A percentile compares a stretch with the other conserved stretches of the same genome.
Evolutionary conservation across 176 grass and related monocot species (phyloP).

Genomic region (Oryza meridionalis): DNA sequence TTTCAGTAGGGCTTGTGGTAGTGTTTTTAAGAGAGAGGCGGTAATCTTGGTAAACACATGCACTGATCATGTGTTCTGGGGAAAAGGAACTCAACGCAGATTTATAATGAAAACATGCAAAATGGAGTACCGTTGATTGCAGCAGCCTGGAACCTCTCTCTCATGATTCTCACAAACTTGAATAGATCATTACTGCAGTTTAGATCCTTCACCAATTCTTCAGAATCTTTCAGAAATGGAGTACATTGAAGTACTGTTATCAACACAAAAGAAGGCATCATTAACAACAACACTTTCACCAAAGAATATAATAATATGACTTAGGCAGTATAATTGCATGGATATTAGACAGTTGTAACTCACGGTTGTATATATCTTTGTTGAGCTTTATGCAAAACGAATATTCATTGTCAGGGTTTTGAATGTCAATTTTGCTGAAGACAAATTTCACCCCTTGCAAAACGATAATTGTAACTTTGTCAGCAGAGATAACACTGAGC

Average conservation of each 20-base stretch:
- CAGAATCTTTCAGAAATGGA: slow-evolving; percentile 58
- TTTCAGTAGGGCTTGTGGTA: neutral
- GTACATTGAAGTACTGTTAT: slow-evolving; percentile 68
- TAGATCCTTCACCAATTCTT: slow-evolving; percentile 72
- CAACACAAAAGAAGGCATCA: slow-evolving; percentile 18
- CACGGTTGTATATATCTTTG: slow-evolving; percentile 71
- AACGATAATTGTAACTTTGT: slow-evolving; percentile 39
- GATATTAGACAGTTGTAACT: slow-evolving; percentile 41
- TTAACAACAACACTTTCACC: neutral
- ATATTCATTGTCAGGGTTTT: slow-evolving; percentile 65
- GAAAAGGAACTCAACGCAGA: slow-evolving; percentile 13
- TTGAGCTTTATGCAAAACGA: slow-evolving; percentile 73
- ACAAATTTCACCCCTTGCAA: slow-evolving; percentile 75
- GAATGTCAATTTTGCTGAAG: slow-evolving; percentile 74
- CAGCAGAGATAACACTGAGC: neutral
- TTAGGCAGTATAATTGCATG: neutral
- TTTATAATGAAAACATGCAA: neutral
- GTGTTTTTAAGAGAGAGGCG: neutral
- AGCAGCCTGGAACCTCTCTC: slow-evolving; percentile 68
- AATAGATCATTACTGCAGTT: slow-evolving; percentile 79
- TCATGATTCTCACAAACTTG: slow-evolving; percentile 83
- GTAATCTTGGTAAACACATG: neutral
- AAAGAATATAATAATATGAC: slow-evolving; percentile 21
- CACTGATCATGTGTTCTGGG: neutral
- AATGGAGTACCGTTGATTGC: slow-evolving; percentile 53